Evolutionary conservation across 2,329 filamentous ascomycete genomes (phyloP), one percentile per base, ranked within the genome.

Genomic region (Aspergillus sp.): DNA sequence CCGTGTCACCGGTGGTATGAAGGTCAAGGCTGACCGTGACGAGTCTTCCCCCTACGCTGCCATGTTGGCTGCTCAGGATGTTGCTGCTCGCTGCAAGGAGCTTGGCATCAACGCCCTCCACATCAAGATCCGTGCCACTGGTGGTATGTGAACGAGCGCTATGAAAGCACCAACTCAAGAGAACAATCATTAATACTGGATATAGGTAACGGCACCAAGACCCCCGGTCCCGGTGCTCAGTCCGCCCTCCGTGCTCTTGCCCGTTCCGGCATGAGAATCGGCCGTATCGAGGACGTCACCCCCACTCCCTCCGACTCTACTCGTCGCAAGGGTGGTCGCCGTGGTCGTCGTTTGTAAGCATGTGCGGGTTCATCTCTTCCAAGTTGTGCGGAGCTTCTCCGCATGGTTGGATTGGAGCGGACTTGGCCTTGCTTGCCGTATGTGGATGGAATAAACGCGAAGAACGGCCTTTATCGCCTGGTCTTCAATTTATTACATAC

Each of bases 11-110:
- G 95, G 96, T 86, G 96, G 96, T 80, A 99, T 99, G 95, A 99
- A 99, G 89, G 95, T 99, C 89, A 99, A 99, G 91, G 93, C 93
- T 83, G 93, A 99, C 80, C 94, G 95, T 88, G 95, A 99, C 85
- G 95, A 99, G 87, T 98, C 94, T 77, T 98, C 95, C 73, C 95
- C 95, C 76, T 99, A 99, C 88, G 95, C 95, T 78, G 95, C 95
- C 84, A 99, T 99, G 95, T 93, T 99, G 91, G 95, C 95, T 84
- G 95, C 95, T 71, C 95, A 99, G 88, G 93, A 97, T 81, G 92
- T 96, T 79, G 95, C 95, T 77, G 85, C 87, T 80, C 92, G 95
- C 83, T 95, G 91, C 85, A 90, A 91, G 82, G 88, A 91, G 78
- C 82, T 93, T 74, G 88, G 87, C 72, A 93, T 95, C 79, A 97